phyloP scores from a whole-genome alignment of 257 asterid species.

The Solanum lycopersicoides region DNA sequence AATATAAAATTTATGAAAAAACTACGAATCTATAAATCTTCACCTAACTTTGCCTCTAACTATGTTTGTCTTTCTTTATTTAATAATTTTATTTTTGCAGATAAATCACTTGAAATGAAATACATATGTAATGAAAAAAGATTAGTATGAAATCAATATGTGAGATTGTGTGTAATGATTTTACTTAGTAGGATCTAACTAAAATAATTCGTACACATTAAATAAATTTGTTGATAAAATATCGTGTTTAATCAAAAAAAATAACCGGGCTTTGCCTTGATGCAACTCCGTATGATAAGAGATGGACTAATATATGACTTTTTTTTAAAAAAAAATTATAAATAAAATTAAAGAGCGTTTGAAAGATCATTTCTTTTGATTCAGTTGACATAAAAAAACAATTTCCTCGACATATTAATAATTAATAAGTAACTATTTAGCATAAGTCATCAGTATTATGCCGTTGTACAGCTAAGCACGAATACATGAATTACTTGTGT shows the following conservation, averaged over 20 bases:
- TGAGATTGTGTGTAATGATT: not conserved
- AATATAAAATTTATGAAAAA: too few relatives aligned
- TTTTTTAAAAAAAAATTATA: too few relatives aligned
- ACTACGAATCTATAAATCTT: too few relatives aligned
- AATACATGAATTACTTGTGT: not conserved
- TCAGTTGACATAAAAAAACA: not conserved
- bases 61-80: not conserved
- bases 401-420: not conserved
- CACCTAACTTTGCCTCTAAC: too few relatives aligned
- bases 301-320: not conserved
- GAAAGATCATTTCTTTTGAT: too few relatives aligned
- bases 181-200: not conserved
- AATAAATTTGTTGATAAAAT: not conserved
- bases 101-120: not conserved
- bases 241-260: not conserved
- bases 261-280: not conserved
- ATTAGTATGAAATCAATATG: not conserved
- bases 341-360: too few relatives aligned
- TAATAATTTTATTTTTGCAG: not conserved
- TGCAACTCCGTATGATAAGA: too few relatives aligned
- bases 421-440: not conserved
- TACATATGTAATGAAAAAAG: not conserved
- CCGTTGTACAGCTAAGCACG: not conserved
- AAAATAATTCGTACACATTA: not conserved
- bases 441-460: not conserved